Conservation (phyloP, 208 protist species). For the Leishmania guyanensis region DNA sequence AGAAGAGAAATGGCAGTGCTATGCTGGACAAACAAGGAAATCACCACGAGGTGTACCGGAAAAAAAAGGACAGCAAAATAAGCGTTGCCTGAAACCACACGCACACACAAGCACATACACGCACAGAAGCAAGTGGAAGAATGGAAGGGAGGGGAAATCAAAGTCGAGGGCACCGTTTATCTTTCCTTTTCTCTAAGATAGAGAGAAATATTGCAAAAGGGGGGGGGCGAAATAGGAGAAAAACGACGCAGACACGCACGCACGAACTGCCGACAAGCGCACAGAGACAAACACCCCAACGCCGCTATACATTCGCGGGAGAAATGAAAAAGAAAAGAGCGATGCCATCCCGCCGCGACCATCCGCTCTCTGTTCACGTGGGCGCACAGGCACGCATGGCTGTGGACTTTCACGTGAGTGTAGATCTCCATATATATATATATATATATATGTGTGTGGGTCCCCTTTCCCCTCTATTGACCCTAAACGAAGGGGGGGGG, state of each 20-base stretch:
- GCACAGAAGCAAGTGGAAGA: not conserved
- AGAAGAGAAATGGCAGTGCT: not conserved
- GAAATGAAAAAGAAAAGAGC: constrained; percentile 11
- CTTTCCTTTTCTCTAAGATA: not conserved
- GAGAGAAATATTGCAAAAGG: not conserved
- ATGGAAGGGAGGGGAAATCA: not conserved
- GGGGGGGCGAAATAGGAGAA: not conserved
- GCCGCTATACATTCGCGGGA: not conserved
- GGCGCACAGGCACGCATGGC: not conserved
- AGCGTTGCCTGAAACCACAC: not conserved
- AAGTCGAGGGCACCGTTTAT: not conserved
- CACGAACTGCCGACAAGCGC: constrained; percentile 7
- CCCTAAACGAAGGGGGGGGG: not conserved
- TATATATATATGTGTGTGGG: not conserved
- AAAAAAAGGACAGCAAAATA: not conserved
- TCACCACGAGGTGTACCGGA: not conserved
- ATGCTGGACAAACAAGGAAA: not conserved
- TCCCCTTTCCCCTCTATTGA: not conserved
- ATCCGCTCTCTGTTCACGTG: not conserved
- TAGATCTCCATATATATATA: not conserved
- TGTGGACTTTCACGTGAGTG: not conserved
- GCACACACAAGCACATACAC: not conserved
- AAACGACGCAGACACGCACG: not conserved
- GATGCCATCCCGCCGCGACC: not conserved
- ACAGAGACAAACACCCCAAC: not conserved